These are phyloP conservation scores for Claviceps pazoutovae DNA, from an alignment of 2,329 filamentous ascomycete species.

Conservation along the genomic window DNA sequence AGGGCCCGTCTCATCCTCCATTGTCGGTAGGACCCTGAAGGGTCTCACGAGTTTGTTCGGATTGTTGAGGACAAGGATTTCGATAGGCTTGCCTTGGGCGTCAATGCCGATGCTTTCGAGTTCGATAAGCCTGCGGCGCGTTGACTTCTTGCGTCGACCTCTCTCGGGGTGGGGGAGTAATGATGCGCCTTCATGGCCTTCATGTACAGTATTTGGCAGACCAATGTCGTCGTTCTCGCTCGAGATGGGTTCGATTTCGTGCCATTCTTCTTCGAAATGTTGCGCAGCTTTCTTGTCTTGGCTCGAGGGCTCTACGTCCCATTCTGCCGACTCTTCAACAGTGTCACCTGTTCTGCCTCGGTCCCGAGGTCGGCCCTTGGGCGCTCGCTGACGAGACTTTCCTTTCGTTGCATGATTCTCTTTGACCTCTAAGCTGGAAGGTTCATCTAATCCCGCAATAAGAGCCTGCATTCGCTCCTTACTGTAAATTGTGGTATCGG, in stretches of 20 bases:
- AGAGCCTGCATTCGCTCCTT: slow-evolving; percentile 15
- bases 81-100: slow-evolving; percentile 23
- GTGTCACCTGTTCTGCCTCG: neutral
- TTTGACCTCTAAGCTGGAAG: neutral
- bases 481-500: slow-evolving; percentile 10
- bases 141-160: neutral
- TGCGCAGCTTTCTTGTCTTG: neutral
- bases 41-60: slow-evolving; percentile 16
- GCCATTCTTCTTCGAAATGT: neutral
- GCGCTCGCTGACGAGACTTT: neutral
- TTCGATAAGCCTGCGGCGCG: slow-evolving; percentile 15
- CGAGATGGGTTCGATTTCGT: neutral
- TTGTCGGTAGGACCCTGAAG: slow-evolving; percentile 7
- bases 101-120: slow-evolving; percentile 17
- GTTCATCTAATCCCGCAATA: slow-evolving; percentile 8
- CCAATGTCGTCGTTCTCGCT: neutral
- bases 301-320: slow-evolving; percentile 4
- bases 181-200: neutral
- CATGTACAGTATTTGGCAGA: neutral
- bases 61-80: slow-evolving; percentile 33
- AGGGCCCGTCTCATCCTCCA: slow-evolving; percentile 10
- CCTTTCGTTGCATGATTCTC: neutral
- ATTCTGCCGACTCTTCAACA: slow-evolving; percentile 4
- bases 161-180: neutral
- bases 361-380: slow-evolving; percentile 1